Percentiles rank a stretch among this genome's conserved stretches.
Conservation (phyloP, 2,329 filamentous ascomycete genomes). For the Rhexocercosporidium sp. region DNA sequence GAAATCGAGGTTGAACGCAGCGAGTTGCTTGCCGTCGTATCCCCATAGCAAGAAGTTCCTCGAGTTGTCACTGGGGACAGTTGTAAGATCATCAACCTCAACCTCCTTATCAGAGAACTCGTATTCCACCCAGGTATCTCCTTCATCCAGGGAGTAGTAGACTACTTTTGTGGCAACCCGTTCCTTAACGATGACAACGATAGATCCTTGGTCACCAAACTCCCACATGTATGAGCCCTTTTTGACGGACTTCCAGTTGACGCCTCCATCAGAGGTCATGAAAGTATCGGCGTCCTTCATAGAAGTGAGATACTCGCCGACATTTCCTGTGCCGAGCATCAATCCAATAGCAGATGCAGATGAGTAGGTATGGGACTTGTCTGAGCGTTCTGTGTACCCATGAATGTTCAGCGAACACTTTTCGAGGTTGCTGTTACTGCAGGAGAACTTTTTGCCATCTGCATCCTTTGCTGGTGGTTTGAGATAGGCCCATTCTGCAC, state of each 20-base stretch:
- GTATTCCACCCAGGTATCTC: constrained; percentile 77
- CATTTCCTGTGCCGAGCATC: constrained; percentile 91
- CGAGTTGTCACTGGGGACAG: constrained; percentile 85
- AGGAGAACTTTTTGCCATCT: constrained; percentile 74
- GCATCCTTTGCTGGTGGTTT: constrained; percentile 73
- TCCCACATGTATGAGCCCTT: constrained; percentile 93
- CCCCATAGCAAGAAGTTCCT: constrained; percentile 94
- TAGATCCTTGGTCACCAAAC: constrained; percentile 92
- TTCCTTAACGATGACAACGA: constrained; percentile 85
- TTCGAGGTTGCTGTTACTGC: constrained; percentile 61
- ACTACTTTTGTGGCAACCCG: constrained; percentile 69
- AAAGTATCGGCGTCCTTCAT: constrained; percentile 77
- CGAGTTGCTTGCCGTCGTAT: constrained; percentile 59
- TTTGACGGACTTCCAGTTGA: constrained; percentile 84
- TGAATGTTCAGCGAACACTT: constrained; percentile 91
- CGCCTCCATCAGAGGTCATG: constrained; percentile 88
- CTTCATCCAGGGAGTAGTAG: constrained; percentile 82
- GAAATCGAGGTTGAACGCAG: constrained; percentile 89
- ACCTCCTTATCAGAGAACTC: constrained; percentile 75
- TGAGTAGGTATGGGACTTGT: constrained; percentile 84
- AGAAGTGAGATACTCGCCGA: constrained; percentile 61
- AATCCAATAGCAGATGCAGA: constrained; percentile 87
- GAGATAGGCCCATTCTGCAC: constrained; percentile 82
- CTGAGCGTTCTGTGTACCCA: constrained; percentile 88
- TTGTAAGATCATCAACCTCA: constrained; percentile 80